These are phyloP conservation scores for Alternaria conjuncta DNA, from an alignment of 2,329 filamentous ascomycete species.

Conservation along the genomic window DNA sequence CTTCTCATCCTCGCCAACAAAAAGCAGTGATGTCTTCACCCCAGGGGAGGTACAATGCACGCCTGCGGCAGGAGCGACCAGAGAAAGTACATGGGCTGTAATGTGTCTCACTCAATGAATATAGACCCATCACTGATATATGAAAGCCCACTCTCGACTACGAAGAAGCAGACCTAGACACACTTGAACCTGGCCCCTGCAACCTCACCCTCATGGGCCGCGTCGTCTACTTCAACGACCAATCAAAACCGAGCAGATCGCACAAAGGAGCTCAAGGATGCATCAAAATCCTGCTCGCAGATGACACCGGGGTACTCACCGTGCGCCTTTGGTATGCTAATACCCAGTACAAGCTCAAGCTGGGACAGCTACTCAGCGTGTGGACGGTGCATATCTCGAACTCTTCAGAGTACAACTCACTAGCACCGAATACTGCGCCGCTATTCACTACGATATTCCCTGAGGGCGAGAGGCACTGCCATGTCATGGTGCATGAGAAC, in stretches of 20 bases:
- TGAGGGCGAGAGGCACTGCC: slow-evolving; percentile 60
- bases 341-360: slow-evolving; percentile 51
- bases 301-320: slow-evolving; percentile 61
- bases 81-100: slow-evolving; percentile 26
- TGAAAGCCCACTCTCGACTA: slow-evolving; percentile 57
- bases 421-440: slow-evolving; percentile 54
- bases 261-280: slow-evolving; percentile 58
- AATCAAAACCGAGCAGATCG: slow-evolving; percentile 51
- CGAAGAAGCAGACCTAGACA: slow-evolving; percentile 55
- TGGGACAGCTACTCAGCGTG: slow-evolving; percentile 63
- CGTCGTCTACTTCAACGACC: slow-evolving; percentile 62
- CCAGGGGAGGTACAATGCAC: slow-evolving; percentile 52
- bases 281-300: slow-evolving; percentile 62
- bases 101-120: not conserved
- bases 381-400: slow-evolving; percentile 65
- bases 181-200: slow-evolving; percentile 58
- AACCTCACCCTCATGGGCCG: slow-evolving; percentile 62
- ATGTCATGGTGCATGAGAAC: slow-evolving; percentile 61
- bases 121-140: slow-evolving; percentile 4
- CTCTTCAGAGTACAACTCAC: slow-evolving; percentile 48
- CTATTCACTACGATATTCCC: slow-evolving; percentile 65
- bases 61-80: slow-evolving; percentile 36
- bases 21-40: slow-evolving; percentile 62
- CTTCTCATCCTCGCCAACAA: slow-evolving; percentile 41
- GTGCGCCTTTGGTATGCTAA: slow-evolving; percentile 62